Evolutionary conservation across 495 filamentous ascomycete species (phyloP), one percentile per base, ranked within the genome.

Genomic region (Neurospora sublineolata): DNA sequence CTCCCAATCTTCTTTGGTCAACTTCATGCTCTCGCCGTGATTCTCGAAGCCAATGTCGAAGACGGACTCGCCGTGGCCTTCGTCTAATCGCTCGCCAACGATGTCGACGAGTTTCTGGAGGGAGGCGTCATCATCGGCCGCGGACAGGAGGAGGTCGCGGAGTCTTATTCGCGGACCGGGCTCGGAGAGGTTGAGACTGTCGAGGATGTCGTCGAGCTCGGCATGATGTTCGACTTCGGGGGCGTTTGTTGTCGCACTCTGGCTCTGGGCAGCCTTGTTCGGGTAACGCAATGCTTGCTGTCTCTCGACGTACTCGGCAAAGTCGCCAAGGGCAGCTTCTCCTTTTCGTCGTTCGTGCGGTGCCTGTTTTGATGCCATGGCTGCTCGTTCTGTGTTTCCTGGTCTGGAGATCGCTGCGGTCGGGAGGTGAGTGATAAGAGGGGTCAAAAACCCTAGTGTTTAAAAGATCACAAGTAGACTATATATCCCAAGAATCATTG

Each of bases 281-380:
- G 87, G 80, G 79, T 87, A 84, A 30, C 89, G 83, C 75, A 90
- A 78, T 4, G 88, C 86, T 80, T 97, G 94, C 79, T 99, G 93
- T 81, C 94, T 90, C 80, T 97, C 94, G 72, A 97, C 96, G 75
- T 97, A 98, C 80, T 98, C 95, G 79, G 96, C 93, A 78, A 99
- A 99, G 75, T 97, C 95, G 85, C 92, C 94, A 72, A 99, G 86
- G 23, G 95, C 95, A 70, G 92, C 86, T 82, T 97, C 93, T 73
- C 94, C 94, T 86, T 92, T 90, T 77, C 92, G 90, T 76, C 91
- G 87, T 81, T 97, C 93, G 75, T 93, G 89, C 8, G 86, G 83
- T 70, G 88, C 83, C 75, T 89, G 87, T 81, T 90, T 94, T 16
- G 83, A 79, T 37, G 78, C 72, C 82, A 86, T 86, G 27, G 87